phyloP scores from a whole-genome alignment of 1,139 yeast species.

The Yamadazyma diddensiae region DNA sequence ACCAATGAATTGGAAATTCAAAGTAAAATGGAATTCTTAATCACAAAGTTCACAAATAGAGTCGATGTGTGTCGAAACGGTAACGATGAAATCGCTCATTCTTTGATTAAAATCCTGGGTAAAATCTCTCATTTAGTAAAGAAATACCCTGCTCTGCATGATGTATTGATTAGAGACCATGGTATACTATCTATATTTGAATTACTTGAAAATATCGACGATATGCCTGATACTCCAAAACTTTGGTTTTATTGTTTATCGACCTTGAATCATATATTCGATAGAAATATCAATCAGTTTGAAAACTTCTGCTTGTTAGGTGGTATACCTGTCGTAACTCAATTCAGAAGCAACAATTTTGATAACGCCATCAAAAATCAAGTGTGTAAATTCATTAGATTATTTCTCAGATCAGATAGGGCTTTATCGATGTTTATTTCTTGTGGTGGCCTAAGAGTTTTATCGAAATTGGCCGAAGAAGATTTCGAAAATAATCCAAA shows the following conservation, averaged over 20 bases:
- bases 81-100: conserved; percentile 28
- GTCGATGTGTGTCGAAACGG: conserved; percentile 31
- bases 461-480: conserved; percentile 53
- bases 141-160: conserved; percentile 42
- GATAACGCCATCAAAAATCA: conserved; percentile 37
- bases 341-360: conserved; percentile 37
- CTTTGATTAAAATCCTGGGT: conserved; percentile 38
- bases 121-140: conserved; percentile 40
- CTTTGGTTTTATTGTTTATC: conserved; percentile 43
- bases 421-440: conserved; percentile 52
- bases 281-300: conserved; percentile 31
- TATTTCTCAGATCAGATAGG: conserved; percentile 34
- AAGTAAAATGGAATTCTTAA: conserved; percentile 40
- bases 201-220: conserved; percentile 39
- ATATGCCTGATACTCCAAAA: conserved; percentile 28
- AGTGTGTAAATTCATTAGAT: conserved; percentile 43
- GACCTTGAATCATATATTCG: conserved; percentile 40
- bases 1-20: conserved; percentile 45
- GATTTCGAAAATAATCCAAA: conserved; percentile 46
- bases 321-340: conserved; percentile 52
- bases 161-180: conserved; percentile 45
- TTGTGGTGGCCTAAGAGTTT: conserved; percentile 54
- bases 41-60: conserved; percentile 31
- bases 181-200: conserved; percentile 50
- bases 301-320: conserved; percentile 56